These are phyloP conservation scores for Solanum clarkiae DNA, from an alignment of 257 asterid genomes.

Conservation along the genomic window DNA sequence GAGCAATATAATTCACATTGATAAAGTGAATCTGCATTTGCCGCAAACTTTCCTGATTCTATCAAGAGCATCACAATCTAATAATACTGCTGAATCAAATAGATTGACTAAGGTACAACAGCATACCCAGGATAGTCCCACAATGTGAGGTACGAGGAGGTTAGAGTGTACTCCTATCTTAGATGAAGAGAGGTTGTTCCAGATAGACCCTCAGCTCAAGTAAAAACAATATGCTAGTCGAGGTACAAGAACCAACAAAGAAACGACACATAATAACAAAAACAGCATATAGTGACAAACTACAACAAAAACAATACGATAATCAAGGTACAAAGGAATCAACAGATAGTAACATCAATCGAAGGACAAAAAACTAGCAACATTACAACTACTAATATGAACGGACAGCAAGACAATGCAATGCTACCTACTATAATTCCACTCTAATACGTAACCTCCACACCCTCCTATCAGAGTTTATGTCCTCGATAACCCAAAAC, in stretches of 20 bases:
- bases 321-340: background rate
- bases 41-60: background rate
- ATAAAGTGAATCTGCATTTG: background rate
- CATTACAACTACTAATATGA: background rate
- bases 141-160: background rate
- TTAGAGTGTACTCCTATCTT: background rate
- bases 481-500: background rate
- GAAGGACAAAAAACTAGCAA: background rate
- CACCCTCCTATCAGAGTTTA: background rate
- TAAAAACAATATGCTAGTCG: background rate
- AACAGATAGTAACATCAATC: background rate
- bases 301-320: background rate
- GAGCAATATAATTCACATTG: background rate
- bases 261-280: too few relatives aligned
- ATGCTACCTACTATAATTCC: background rate
- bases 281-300: too few relatives aligned
- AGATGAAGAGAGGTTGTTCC: background rate
- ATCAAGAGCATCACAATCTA: background rate
- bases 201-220: background rate
- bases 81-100: background rate
- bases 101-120: background rate
- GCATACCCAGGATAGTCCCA: background rate
- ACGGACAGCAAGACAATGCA: background rate
- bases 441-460: background rate
- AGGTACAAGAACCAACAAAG: too few relatives aligned